Conservation (phyloP, 257 asterid genomes). For the Nyctanthes arbortristis region DNA sequence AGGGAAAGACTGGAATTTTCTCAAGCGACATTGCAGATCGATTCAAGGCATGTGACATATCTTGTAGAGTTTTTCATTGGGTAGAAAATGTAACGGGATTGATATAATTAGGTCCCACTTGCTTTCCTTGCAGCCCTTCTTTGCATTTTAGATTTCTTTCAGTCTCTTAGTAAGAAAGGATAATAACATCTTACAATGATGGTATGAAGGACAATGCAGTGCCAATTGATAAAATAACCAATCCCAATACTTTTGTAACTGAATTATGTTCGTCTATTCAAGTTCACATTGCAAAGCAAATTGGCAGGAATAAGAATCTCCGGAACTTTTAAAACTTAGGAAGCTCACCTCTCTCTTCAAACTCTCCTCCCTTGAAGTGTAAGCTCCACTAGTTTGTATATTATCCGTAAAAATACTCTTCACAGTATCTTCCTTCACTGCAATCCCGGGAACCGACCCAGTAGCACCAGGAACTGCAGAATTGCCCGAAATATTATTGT, state of each 20-base stretch:
- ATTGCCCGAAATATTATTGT: constrained; percentile 17
- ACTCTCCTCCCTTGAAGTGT: constrained; percentile 91
- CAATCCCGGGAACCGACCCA: constrained; percentile 49
- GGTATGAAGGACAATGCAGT: not conserved
- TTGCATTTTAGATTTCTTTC: not conserved
- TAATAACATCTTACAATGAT: not conserved
- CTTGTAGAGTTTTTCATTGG: not conserved
- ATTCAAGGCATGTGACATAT: not conserved
- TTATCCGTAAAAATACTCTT: constrained; percentile 60
- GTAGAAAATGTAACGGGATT: not conserved
- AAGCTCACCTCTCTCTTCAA: constrained; percentile 77
- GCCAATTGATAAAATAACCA: not conserved
- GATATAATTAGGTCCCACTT: not conserved
- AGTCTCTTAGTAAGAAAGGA: not conserved
- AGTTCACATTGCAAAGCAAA: constrained; percentile 1
- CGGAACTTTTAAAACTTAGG: not conserved
- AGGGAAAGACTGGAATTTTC: not conserved
- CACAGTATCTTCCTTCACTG: not conserved
- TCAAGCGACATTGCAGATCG: not conserved
- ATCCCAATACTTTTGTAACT: not conserved
- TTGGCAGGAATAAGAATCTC: not conserved
- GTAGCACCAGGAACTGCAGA: constrained; percentile 43
- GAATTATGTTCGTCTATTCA: not conserved
- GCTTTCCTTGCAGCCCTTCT: not conserved
- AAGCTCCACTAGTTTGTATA: constrained; percentile 92